These are phyloP conservation scores for Nadsonia commutata DNA, from an alignment of 1,139 yeast species.

Conservation along the genomic window DNA sequence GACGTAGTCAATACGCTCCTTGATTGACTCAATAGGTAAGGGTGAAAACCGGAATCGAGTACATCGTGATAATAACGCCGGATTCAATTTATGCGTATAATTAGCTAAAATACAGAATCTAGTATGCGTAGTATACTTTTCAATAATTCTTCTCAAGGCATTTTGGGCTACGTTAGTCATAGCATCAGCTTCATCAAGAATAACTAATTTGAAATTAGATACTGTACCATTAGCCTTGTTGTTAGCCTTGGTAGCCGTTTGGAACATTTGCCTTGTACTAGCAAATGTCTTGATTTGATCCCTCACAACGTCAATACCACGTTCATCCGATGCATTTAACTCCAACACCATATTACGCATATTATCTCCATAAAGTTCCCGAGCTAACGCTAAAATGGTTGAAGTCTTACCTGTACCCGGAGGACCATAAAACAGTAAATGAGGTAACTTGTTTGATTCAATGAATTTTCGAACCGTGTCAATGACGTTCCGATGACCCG, in stretches of 20 bases:
- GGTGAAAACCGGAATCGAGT: conserved; percentile 92
- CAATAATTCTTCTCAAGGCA: conserved; percentile 81
- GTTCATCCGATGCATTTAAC: conserved; percentile 73
- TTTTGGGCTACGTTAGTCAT: conserved; percentile 97
- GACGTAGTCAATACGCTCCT: conserved; percentile 51
- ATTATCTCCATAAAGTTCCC: conserved; percentile 67
- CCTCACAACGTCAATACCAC: conserved; percentile 78
- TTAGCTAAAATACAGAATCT: conserved; percentile 94
- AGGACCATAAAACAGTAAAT: conserved; percentile 92
- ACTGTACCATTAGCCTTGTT: conserved; percentile 10
- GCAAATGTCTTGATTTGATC: conserved; percentile 78
- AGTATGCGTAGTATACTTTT: conserved; percentile 86
- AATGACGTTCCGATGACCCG: conserved; percentile 82
- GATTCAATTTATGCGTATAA: conserved; percentile 88
- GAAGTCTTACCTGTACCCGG: conserved; percentile 98
- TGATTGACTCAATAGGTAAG: conserved; percentile 49
- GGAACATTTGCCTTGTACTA: conserved; percentile 80
- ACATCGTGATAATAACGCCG: conserved; percentile 88
- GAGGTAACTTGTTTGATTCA: conserved; percentile 73
- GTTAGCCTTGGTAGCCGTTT: conserved; percentile 15
- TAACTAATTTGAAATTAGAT: conserved; percentile 71
- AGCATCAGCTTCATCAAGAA: conserved; percentile 96
- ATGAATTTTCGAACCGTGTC: conserved; percentile 73
- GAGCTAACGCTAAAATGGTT: conserved; percentile 76
- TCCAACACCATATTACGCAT: conserved; percentile 84